Percentiles rank a stretch among this genome's conserved stretches.
phyloP scores from a whole-genome alignment of 768 basidiomycete species.

The Sutorius australiensis region DNA sequence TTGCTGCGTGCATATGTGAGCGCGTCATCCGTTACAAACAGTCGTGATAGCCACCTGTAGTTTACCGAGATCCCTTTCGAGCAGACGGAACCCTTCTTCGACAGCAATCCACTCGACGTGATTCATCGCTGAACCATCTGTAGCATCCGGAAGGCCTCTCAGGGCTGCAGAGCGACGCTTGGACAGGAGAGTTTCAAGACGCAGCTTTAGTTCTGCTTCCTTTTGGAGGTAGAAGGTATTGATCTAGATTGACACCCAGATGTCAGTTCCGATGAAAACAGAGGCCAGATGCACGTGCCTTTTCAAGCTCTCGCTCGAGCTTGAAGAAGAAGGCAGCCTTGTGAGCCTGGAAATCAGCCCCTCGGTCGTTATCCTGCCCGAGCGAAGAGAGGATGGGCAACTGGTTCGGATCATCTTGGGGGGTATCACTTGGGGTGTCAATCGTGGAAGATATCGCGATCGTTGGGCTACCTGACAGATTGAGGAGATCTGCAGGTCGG shows the following conservation, averaged over 20 bases:
- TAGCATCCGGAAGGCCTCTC: constrained; percentile 64
- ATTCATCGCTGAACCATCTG: constrained; percentile 50
- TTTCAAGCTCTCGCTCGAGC: constrained; percentile 94
- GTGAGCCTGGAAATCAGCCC: constrained; percentile 88
- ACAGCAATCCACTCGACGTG: constrained; percentile 94
- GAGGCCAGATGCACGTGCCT: constrained; percentile 48
- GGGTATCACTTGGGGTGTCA: constrained; percentile 12
- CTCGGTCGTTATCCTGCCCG: constrained; percentile 66
- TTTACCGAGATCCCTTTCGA: constrained; percentile 93
- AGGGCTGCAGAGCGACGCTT: constrained; percentile 84
- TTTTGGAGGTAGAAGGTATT: constrained; percentile 97
- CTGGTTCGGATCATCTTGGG: constrained; percentile 41
- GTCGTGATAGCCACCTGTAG: constrained; percentile 62
- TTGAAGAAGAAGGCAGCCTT: constrained; percentile 99
- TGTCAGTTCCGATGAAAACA: constrained; percentile 4
- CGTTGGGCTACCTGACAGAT: constrained; percentile 32
- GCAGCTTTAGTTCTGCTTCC: constrained; percentile 88
- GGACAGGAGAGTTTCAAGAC: constrained; percentile 89
- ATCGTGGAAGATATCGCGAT: constrained; percentile 26
- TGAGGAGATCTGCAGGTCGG: constrained; percentile 57
- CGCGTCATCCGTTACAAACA: constrained; percentile 5
- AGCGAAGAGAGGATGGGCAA: constrained; percentile 60
- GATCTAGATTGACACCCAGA: constrained; percentile 55
- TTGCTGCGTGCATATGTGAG: constrained; percentile 52
- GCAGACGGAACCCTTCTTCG: constrained; percentile 91